Conservation (phyloP, 2,329 filamentous ascomycete genomes). For the Calonectria honghensis region DNA sequence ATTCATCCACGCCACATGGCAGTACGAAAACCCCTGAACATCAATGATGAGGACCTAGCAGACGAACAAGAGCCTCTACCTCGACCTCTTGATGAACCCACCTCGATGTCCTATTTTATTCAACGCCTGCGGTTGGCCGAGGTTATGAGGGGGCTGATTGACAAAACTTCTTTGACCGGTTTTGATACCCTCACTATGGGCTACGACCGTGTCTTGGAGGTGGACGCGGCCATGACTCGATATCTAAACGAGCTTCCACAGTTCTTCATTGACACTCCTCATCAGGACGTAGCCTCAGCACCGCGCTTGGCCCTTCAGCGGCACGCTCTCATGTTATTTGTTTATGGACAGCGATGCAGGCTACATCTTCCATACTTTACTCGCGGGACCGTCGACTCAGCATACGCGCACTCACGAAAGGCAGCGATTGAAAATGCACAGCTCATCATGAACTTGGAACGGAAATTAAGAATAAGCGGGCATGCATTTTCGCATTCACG, state of each 20-base stretch:
- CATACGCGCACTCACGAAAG: conserved; percentile 58
- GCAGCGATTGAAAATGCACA: conserved; percentile 58
- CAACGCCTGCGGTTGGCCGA: conserved; percentile 62
- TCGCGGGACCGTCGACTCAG: conserved; percentile 58
- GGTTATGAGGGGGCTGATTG: conserved; percentile 60
- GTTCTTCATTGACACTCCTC: conserved; percentile 49
- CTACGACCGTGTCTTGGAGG: conserved; percentile 57
- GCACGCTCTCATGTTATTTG: conserved; percentile 57
- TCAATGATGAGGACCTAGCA: conserved; percentile 62
- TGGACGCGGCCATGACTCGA: conserved; percentile 57
- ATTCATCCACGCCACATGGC: conserved; percentile 63
- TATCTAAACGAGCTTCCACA: conserved; percentile 56
- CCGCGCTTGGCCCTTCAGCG: conserved; percentile 55
- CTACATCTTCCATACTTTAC: conserved; percentile 60
- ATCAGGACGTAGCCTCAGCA: conserved; percentile 41
- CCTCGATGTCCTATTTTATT: conserved; percentile 61
- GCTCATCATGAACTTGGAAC: conserved; percentile 57
- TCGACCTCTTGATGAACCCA: conserved; percentile 56
- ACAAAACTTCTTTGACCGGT: conserved; percentile 54
- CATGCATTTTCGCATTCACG: conserved; percentile 53
- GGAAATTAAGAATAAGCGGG: conserved; percentile 52
- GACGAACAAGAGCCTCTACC: conserved; percentile 52
- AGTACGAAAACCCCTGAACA: conserved; percentile 62
- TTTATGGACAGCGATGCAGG: conserved; percentile 60
- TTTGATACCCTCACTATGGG: conserved; percentile 56